These are phyloP conservation scores for Nicotiana rustica DNA, from an alignment of 305 asterid genomes.

Conservation along the genomic window DNA sequence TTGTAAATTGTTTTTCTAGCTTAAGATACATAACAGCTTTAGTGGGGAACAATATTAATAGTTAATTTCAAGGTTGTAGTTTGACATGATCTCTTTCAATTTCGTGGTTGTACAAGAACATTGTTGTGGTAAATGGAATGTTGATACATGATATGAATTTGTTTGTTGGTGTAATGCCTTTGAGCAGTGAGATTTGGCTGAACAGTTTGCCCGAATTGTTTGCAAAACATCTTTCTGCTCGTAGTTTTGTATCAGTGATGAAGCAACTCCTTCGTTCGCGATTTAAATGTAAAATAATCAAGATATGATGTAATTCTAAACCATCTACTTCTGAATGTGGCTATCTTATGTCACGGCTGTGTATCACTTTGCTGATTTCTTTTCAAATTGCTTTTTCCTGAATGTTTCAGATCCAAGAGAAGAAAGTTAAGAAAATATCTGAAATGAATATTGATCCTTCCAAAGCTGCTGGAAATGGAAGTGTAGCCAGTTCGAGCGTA, in stretches of 20 bases:
- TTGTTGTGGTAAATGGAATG: conserved; percentile 11
- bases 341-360: conserved; percentile 29
- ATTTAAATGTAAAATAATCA: neutral
- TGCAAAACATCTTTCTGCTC: neutral
- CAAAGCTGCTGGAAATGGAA: conserved; percentile 75
- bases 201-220: conserved; percentile 7
- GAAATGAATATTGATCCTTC: conserved; percentile 77
- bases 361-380: conserved; percentile 34
- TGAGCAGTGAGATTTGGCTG: neutral
- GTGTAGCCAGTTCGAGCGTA: conserved; percentile 65
- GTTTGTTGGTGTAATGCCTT: neutral
- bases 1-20: neutral
- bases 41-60: neutral
- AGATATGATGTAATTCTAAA: conserved; percentile 15
- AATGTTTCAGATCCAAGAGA: conserved; percentile 85
- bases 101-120: neutral
- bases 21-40: neutral
- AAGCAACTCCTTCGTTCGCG: neutral
- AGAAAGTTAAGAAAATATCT: conserved; percentile 89
- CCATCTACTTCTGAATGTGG: conserved; percentile 15
- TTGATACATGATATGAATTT: conserved; percentile 15
- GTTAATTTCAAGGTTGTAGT: neutral
- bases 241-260: neutral
- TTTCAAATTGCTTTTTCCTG: conserved; percentile 3
- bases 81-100: conserved; percentile 14